These are phyloP conservation scores for Lodderomyces orthopsilosis DNA, from an alignment of 1,139 yeast species.

Conservation along the genomic window DNA sequence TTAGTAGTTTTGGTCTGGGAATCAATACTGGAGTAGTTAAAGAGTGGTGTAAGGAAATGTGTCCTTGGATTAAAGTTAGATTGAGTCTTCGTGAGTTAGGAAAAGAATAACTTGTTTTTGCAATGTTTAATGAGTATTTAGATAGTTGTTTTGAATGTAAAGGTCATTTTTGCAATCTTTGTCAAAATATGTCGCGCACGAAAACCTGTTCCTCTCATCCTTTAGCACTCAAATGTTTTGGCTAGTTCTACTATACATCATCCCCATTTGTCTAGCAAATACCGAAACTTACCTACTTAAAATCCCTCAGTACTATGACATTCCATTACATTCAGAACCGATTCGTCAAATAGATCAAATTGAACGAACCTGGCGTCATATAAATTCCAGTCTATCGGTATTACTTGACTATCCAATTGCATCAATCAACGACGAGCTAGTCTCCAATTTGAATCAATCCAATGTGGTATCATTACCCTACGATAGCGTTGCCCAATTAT, in stretches of 20 bases:
- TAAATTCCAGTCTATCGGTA: conserved; percentile 28
- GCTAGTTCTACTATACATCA: conserved; percentile 1
- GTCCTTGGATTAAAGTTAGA: not conserved
- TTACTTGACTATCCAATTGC: conserved; percentile 32
- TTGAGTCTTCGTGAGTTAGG: not conserved
- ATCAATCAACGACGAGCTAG: conserved; percentile 12
- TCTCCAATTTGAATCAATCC: conserved; percentile 2
- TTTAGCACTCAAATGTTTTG: not conserved
- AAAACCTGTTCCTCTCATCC: not conserved
- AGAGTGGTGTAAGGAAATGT: not conserved
- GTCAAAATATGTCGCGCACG: too few relatives aligned
- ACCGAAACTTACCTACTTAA: conserved; percentile 36
- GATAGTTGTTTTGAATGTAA: not conserved
- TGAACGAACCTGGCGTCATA: conserved; percentile 5
- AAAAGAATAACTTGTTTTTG: not conserved
- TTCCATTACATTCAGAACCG: conserved; percentile 23
- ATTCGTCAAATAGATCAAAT: conserved; percentile 3
- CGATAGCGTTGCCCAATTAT: conserved; percentile 17
- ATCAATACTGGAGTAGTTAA: not conserved
- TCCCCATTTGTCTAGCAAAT: conserved; percentile 24
- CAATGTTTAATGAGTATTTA: not conserved
- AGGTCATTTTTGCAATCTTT: too few relatives aligned
- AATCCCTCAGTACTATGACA: conserved; percentile 37
- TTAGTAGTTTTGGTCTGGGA: not conserved
- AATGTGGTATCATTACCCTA: conserved; percentile 12